Evolutionary conservation across 805 yeast species (phyloP), one percentile per base, ranked within the genome.

Genomic region (Saturnispora halmiae): DNA sequence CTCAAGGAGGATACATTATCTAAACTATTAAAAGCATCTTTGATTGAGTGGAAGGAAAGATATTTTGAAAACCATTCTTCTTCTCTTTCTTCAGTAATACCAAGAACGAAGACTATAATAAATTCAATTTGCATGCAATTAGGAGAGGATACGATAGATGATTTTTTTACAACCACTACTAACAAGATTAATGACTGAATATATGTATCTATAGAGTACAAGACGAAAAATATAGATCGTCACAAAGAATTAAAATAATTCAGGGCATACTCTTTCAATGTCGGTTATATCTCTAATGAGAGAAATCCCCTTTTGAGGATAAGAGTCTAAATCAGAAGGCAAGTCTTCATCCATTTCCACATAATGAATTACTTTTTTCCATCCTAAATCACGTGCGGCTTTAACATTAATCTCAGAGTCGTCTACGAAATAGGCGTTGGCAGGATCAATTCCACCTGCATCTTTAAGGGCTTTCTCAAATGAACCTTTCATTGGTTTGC

Each of bases 401-500:
- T 68, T 69, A 33, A 85, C 80, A 53, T 90, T 90, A 41, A 77
- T 66, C 38, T 75, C 82, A 43, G 94, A 80, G 59, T 90, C 98
- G 60, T 90, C 98, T 10, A 90, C 77, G 54, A 84, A 92, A 59
- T 79, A 81, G 13, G 77, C 78, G 47, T 67, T 70, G 54, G 48
- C 36, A 41, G 70, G 61, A 43, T 66, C 63, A 9, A 62, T 56
- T 9, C 75, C 73, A 19, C 81, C 79, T 24, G 95, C 79, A 35
- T 78, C 73, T 7, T 54, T 44, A 61, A 85, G 67, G n/a, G 82
- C 83, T 42, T 67, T 71, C 28, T 72, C 69, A 55, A 79, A 90
- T 52, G 79, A 77, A 40, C 63, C 67, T 15, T 67, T 63, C 77
- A 83, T 84, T n/a, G 98, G 98, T 63, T 90, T 90, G 64, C 97